phyloP scores from a whole-genome alignment of 192 early-diverging fungal genomes.

The Dissophora globulifera region DNA sequence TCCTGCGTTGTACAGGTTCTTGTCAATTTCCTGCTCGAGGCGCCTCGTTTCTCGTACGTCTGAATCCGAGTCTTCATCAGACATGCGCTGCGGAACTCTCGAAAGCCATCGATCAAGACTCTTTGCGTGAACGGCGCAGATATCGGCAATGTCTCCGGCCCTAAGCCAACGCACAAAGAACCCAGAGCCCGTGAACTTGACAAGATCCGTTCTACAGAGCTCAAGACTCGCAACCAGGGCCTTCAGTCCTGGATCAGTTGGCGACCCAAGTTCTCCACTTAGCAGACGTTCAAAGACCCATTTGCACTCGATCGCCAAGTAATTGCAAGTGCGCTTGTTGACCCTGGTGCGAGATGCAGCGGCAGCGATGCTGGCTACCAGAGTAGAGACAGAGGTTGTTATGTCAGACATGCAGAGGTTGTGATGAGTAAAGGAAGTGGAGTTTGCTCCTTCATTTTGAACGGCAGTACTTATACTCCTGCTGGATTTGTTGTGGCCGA shows the following conservation, averaged over 20 bases:
- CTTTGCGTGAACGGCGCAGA: neutral
- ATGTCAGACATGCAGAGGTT: conserved; percentile 15
- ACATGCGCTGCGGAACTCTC: neutral
- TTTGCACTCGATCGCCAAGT: conserved; percentile 4
- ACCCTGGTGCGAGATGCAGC: conserved; percentile 3
- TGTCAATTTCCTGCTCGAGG: conserved; percentile 6
- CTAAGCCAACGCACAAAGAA: conserved; percentile 4
- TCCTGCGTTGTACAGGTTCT: neutral
- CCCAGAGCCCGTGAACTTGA: conserved; percentile 17
- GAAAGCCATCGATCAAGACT: conserved; percentile 5
- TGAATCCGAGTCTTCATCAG: neutral
- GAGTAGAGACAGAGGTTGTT: neutral
- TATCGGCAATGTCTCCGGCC: neutral
- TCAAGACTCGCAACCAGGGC: conserved; percentile 12
- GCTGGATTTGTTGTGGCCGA: too few species aligned
- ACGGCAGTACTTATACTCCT: too few species aligned
- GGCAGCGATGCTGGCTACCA: conserved; percentile 8
- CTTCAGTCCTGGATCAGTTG: neutral
- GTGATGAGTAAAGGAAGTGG: neutral
- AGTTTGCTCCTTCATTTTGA: neutral
- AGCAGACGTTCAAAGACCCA: conserved; percentile 3
- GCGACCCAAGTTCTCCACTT: conserved; percentile 18
- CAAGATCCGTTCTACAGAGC: conserved; percentile 8
- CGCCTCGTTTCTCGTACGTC: neutral
- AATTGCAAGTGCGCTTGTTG: conserved; percentile 12